Base-by-base conservation (phyloP, 768 basidiomycete genomes). In the Lactarius quietus region DNA sequence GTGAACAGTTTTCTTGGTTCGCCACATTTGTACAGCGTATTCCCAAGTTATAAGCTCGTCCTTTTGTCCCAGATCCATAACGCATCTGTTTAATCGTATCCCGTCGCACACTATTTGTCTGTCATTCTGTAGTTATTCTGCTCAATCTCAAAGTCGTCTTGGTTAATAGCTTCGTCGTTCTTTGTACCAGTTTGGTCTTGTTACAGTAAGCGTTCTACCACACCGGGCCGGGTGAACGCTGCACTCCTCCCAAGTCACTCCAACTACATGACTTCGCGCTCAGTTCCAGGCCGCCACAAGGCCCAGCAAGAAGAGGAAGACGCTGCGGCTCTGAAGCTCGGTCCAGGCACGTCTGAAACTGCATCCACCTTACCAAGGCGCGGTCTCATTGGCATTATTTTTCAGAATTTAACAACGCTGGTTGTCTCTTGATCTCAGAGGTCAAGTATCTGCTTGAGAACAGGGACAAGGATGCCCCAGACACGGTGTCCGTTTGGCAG, bases 391-490 rank as follows among this genome's bases (percentile, higher is more conserved):
- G 60, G 20, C 41, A 45, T 20, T 33, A 5, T 61, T 36, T 60
- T 45, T 33, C 68, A 93, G 93, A 93, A 73, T 95, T 95, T 78
- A 92, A 92, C 78, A 92, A 93, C 68, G 90, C 90, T 6, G 93
- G 91, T 81, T 93, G 91, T 75, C 75, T 96, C 72, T 83, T 94
- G 71, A 93, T 95, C 66, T 93, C 92, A 1, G 94, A 96, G 73
- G 94, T 95, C 74, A 93, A 93, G 73, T 91, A 94, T 74, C 78
- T 96, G 56, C 80, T 96, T 33, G 92, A 93, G 76, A 90, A 91
- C 79, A 80, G 91, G 70, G 88, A 92, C 76, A 90, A 93, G 76
- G 89, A 91, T 71, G 89, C 90, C 2, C 92, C 92, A 9, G 92
- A 93, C 72, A 93, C 92, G 63, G 84, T 87, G 93, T 93, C 73